Evolutionary conservation across 2,329 filamentous ascomycete species (phyloP).

Genomic region (Ascochyta clinopodiicola): DNA sequence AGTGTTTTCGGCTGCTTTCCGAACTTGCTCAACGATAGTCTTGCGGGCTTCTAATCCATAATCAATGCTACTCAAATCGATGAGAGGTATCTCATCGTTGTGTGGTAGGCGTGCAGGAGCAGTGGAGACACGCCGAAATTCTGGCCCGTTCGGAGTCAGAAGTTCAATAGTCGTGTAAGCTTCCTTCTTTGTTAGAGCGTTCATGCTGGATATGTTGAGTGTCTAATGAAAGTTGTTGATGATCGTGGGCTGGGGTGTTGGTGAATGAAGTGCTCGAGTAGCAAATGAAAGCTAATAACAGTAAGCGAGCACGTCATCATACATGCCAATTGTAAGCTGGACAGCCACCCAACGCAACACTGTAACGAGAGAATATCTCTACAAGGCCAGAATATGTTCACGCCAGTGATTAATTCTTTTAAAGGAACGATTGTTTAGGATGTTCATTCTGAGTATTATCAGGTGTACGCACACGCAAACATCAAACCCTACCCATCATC

Average conservation of each 20-base stretch:
- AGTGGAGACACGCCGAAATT: conserved; percentile 6
- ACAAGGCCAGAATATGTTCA: too few relatives aligned
- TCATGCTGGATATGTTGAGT: neutral
- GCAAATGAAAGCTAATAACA: neutral
- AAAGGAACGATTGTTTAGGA: too few relatives aligned
- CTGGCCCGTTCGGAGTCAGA: neutral
- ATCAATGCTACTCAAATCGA: conserved; percentile 45
- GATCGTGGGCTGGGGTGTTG: too few relatives aligned
- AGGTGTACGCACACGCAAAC: too few relatives aligned
- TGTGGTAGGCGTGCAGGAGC: neutral
- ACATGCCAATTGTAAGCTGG: neutral
- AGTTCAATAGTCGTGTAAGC: conserved; percentile 6
- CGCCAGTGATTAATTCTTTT: too few relatives aligned
- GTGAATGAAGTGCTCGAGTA: too few relatives aligned
- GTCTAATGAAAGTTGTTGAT: neutral
- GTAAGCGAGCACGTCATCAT: conserved; percentile 7
- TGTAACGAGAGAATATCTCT: too few relatives aligned
- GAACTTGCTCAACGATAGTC: conserved; percentile 42
- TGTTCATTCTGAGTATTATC: too few relatives aligned
- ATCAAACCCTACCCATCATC: too few relatives aligned
- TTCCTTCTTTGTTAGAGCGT: neutral
- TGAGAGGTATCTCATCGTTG: conserved; percentile 45
- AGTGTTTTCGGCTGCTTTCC: conserved; percentile 13
- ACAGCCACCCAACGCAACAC: too few relatives aligned
- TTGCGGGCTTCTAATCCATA: conserved; percentile 49